Evolutionary conservation across 805 yeast genomes (phyloP), one percentile per base, ranked within the genome.

Genomic region (Lachancea meyersii): DNA sequence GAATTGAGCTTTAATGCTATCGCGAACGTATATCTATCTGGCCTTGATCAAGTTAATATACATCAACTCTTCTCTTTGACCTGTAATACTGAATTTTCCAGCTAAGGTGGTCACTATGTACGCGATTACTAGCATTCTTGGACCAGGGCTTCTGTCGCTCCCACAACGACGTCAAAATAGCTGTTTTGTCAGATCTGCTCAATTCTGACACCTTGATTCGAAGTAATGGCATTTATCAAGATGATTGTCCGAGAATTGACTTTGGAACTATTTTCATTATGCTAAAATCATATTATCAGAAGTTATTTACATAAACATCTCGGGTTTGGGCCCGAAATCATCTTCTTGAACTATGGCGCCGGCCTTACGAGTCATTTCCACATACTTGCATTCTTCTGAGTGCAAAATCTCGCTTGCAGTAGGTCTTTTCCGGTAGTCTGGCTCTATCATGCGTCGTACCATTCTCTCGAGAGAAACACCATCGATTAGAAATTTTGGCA

Each of bases 321-420:
- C 77, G 0, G 85, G 81, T 46, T 70, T 69, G 1, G 97, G 96
- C 0, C 97, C 98, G 60, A 75, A 88, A 51, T 93, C 97, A 16
- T 97, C 97, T 66, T 91, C 98, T 55, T 82, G 93, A 48, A 93
- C 84, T 2, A 89, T 83, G 3, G 97, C 96, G 4, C 97, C 96
- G 5, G 95, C 86, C 58, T 83, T 84, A 40, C 96, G 72, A 47
- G 91, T 73, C 42, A 73, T 65, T 50, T 89, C 96, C 31, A 93
- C 89, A 45, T 80, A 75, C 35, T 75, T 71, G 48, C 93, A 79
- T 60, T 93, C 97, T 36, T 74, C 76, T 49, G 80, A 71, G 42
- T 70, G 73, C 43, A 93, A 65, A n/a, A 93, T 71, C 47, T 79
- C 76, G 21, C 68, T 73, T 0, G 95, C 91, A 5, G 82, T 77